Base-by-base conservation (phyloP, 495 filamentous ascomycete genomes). In the Penicillium paradoxum region DNA sequence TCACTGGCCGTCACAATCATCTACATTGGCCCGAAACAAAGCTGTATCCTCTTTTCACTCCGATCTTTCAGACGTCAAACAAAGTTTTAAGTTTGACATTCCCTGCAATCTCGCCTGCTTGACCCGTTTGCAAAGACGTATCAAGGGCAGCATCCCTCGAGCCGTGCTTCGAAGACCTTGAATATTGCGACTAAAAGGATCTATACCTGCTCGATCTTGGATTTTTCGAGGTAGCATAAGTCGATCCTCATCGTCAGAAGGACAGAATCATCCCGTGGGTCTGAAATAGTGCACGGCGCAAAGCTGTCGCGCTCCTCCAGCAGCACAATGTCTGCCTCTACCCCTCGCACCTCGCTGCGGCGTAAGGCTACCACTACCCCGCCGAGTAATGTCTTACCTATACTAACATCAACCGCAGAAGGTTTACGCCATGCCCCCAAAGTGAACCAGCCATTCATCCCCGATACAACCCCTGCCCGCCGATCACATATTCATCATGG, bases 371-470 rank as follows among this genome's bases (percentile, higher is more conserved):
- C 36, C 25, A 39, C 41, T 7, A 33, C 42, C 18, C 11, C n/a
- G 3, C 10, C 0, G 19, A 29, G 2, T 15, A 2, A 3, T 13
- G 32, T 34, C 13, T 6, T 11, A 21, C 9, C n/a, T 14, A 36
- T 57, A 38, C 57, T 72, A 41, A 65, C 53, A 45, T 7, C 9
- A 24, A 40, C n/a, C 17, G 24, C 55, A 77, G 74, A 77, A 65
- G 74, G 74, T 41, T 49, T 77, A 55, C 74, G 74, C 54, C 71
- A 74, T 58, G 72, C 73, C 10, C 74, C 74, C 4, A 77, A 73
- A 52, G 58, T 65, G 25, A 73, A 77, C 46, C 72, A 77, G 51
- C 72, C 72, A n/a, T 74, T 77, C 45, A 69, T 74, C 44, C 74
- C 74, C 2, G 71, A 74, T 49, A 77, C 74, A 29, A 57, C 70